phyloP scores from a whole-genome alignment of 805 yeast species.

The Zygosaccharomyces pseudorouxii region DNA sequence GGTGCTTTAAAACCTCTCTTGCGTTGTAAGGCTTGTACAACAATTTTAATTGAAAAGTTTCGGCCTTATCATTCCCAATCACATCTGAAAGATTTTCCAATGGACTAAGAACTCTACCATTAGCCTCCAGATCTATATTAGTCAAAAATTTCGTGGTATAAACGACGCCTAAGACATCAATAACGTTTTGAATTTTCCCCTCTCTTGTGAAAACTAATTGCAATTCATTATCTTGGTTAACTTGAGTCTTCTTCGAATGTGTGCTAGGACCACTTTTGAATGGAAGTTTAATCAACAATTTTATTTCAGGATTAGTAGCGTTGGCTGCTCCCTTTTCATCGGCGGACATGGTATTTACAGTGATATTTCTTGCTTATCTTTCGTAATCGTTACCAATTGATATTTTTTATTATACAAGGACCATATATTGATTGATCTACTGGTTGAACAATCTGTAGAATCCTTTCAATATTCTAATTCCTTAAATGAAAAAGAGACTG shows the following conservation, averaged over 20 bases:
- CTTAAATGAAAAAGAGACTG: background rate
- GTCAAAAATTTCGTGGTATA: conserved; percentile 30
- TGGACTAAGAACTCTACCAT: conserved; percentile 19
- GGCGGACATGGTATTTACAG: conserved; percentile 7
- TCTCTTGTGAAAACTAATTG: conserved; percentile 26
- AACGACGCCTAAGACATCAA: conserved; percentile 27
- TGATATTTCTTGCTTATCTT: background rate
- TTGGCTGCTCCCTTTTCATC: conserved; percentile 6
- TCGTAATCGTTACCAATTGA: background rate
- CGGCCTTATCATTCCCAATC: conserved; percentile 10
- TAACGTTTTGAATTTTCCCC: conserved; percentile 25
- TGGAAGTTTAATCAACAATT: conserved; percentile 10
- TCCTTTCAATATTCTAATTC: background rate
- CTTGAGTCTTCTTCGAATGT: conserved; percentile 13
- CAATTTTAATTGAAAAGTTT: conserved; percentile 20
- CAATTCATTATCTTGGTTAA: conserved; percentile 14
- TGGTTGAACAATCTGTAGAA: background rate
- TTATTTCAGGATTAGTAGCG: conserved; percentile 5
- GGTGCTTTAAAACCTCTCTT: conserved; percentile 32
- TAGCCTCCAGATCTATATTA: conserved; percentile 23
- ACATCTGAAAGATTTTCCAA: conserved; percentile 20
- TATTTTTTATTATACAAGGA: background rate
- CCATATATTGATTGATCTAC: background rate
- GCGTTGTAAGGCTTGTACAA: conserved; percentile 27
- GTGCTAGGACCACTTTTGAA: background rate